Percentiles rank a stretch among this genome's conserved stretches.
phyloP scores from a whole-genome alignment of 225 moss, liverwort and hornwort genomes.

The Asterella californica region DNA sequence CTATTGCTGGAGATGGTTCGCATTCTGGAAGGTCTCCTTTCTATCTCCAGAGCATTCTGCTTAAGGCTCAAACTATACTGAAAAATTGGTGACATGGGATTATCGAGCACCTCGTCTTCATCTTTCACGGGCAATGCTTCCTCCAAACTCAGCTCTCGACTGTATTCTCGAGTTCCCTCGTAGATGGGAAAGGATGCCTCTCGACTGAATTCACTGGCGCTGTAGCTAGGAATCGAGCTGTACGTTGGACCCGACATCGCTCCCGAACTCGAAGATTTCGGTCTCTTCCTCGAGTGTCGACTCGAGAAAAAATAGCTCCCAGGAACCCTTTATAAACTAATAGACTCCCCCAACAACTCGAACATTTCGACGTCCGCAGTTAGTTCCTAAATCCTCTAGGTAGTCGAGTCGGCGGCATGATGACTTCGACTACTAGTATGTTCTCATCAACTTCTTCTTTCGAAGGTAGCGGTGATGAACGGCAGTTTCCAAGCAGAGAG shows the following conservation, averaged over 20 bases:
- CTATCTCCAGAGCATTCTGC: constrained; percentile 22
- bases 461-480: not conserved
- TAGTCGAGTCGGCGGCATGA: not conserved
- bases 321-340: not conserved
- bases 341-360: not conserved
- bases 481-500: not conserved
- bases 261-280: not conserved
- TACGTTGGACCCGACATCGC: constrained; percentile 12
- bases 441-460: not conserved
- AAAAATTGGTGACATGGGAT: constrained; percentile 22
- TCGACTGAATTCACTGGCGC: not conserved
- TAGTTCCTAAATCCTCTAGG: not conserved
- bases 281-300: not conserved
- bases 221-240: constrained; percentile 15
- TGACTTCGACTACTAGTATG: not conserved
- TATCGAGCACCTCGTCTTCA: constrained; percentile 10
- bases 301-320: not conserved
- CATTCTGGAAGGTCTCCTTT: constrained; percentile 14
- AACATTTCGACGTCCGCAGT: not conserved
- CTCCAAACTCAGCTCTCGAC: constrained; percentile 5
- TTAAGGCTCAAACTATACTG: constrained; percentile 25
- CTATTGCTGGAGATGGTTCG: not conserved
- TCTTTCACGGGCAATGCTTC: constrained; percentile 15
- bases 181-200: constrained; percentile 6
- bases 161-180: not conserved